A percentile compares a stretch with the other conserved stretches of the same genome.
Conservation (phyloP, 2,329 filamentous ascomycete species). For the Aspergillus pseudoviridinutans region DNA sequence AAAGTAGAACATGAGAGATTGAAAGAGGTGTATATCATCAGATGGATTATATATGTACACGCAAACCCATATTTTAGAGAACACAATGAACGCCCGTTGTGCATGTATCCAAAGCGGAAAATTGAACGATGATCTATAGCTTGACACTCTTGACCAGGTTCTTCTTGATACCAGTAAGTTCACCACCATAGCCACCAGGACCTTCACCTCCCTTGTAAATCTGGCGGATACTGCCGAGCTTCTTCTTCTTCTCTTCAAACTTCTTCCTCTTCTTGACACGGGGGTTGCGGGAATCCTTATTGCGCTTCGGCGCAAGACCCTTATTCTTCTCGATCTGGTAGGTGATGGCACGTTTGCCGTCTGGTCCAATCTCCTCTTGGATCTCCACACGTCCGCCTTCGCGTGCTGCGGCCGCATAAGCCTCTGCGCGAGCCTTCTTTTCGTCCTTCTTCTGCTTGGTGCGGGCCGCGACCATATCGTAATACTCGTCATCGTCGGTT, state of each 20-base stretch:
- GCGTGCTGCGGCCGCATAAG: constrained; percentile 51
- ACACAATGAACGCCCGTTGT: constrained; percentile 16
- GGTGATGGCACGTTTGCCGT: constrained; percentile 87
- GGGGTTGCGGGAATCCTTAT: constrained; percentile 92
- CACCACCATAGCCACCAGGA: constrained; percentile 81
- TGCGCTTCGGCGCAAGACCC: constrained; percentile 80
- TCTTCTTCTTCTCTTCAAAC: constrained; percentile 97
- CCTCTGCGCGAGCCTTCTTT: constrained; percentile 65
- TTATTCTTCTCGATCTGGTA: constrained; percentile 98
- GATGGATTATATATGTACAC: constrained; percentile 22
- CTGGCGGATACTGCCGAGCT: constrained; percentile 79
- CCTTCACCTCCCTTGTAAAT: constrained; percentile 83
- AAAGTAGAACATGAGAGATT: neutral
- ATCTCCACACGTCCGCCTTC: constrained; percentile 60
- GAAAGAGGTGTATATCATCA: constrained; percentile 1
- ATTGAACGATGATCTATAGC: constrained; percentile 52
- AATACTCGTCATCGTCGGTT: constrained; percentile 60
- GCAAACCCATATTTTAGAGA: constrained; percentile 16
- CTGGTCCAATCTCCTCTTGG: constrained; percentile 66
- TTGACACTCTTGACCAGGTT: constrained; percentile 90
- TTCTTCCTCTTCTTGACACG: constrained; percentile 97
- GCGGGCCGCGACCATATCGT: constrained; percentile 74
- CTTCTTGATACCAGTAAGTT: constrained; percentile 92
- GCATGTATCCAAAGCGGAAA: constrained; percentile 13
- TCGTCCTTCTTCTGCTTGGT: constrained; percentile 59